A percentile compares a stretch with the other conserved stretches of the same genome.
Conservation (phyloP, 1,284 basidiomycete species). For the Tilletia walkeri region DNA sequence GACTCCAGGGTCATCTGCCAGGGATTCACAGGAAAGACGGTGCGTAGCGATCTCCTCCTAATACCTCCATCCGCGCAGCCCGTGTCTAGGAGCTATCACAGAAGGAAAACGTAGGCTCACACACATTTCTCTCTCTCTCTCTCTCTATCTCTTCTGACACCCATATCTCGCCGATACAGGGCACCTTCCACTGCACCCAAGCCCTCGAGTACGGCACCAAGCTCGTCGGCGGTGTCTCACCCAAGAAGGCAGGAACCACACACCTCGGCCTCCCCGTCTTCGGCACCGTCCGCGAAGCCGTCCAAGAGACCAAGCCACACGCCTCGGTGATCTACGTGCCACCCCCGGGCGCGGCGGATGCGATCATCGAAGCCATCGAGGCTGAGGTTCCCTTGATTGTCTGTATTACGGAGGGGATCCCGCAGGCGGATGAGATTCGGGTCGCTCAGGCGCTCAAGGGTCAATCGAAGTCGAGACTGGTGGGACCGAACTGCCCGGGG, state of each 20-base stretch:
- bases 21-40: conserved; percentile 74
- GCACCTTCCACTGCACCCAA: conserved; percentile 94
- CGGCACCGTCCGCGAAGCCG: conserved; percentile 80
- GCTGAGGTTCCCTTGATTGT: conserved; percentile 54
- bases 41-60: not conserved
- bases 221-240: conserved; percentile 96
- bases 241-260: conserved; percentile 92
- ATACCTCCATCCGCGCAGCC: not conserved
- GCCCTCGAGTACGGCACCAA: conserved; percentile 92
- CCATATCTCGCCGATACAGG: conserved; percentile 51
- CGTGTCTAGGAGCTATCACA: too few species aligned
- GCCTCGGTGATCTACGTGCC: conserved; percentile 55
- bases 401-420: conserved; percentile 55
- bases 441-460: conserved; percentile 89
- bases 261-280: conserved; percentile 96
- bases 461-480: conserved; percentile 87
- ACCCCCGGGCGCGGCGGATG: conserved; percentile 52
- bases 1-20: conserved; percentile 66
- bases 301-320: conserved; percentile 49
- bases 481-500: conserved; percentile 89
- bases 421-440: conserved; percentile 53
- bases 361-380: conserved; percentile 55
- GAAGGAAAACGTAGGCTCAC: too few species aligned
- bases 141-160: not conserved
- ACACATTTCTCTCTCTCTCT: not conserved